Evolutionary conservation across 2,329 filamentous ascomycete genomes (phyloP).

Genomic region (Cercospora zeina): DNA sequence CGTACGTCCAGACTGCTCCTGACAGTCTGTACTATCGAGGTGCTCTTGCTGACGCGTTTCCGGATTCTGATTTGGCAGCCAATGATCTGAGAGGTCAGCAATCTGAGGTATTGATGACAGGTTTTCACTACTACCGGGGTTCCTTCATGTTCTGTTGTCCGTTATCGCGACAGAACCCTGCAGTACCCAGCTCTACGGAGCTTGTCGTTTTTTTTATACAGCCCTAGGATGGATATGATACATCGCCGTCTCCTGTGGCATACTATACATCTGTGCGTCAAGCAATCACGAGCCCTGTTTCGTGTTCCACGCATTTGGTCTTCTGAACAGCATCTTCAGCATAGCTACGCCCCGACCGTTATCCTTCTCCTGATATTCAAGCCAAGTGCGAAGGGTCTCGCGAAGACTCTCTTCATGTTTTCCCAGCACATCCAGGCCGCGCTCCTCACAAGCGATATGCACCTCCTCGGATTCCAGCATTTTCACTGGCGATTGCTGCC

Average conservation of each 20-base stretch:
- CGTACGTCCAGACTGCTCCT: background rate
- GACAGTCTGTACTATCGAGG: background rate
- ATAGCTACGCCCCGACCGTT: conserved; percentile 35
- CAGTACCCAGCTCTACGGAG: background rate
- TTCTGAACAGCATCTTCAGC: conserved; percentile 40
- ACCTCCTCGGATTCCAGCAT: conserved; percentile 48
- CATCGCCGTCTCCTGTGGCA: conserved; percentile 3
- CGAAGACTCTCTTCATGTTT: conserved; percentile 34
- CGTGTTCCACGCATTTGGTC: conserved; percentile 25
- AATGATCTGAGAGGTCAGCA: background rate
- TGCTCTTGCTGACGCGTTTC: background rate
- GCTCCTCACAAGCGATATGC: conserved; percentile 42
- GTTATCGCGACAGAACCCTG: background rate
- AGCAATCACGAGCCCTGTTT: background rate
- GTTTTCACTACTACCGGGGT: background rate
- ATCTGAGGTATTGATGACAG: background rate
- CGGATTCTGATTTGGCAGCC: background rate
- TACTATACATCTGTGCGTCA: conserved; percentile 9
- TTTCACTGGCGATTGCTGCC: conserved; percentile 59
- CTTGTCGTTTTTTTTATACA: background rate
- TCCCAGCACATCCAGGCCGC: conserved; percentile 40
- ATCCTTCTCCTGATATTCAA: conserved; percentile 45
- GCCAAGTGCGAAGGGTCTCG: conserved; percentile 43
- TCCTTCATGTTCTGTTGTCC: no score
- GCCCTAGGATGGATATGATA: background rate